phyloP scores from a whole-genome alignment of 208 protist genomes.

The Wallacemonas collosoma region DNA sequence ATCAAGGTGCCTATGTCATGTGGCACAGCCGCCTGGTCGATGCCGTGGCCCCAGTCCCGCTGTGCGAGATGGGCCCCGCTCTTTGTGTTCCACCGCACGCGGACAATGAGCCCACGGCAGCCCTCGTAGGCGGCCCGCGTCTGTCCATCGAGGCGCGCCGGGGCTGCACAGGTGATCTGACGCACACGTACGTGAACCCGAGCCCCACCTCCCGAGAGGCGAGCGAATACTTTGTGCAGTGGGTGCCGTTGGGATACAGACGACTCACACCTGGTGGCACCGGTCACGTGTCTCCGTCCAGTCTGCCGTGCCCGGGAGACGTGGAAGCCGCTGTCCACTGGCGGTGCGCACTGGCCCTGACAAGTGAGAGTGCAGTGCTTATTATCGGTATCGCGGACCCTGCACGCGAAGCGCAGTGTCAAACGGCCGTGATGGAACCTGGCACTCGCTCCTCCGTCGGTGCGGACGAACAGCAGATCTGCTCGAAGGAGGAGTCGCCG shows the following conservation, averaged over 20 bases:
- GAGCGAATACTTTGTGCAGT: slow-evolving; percentile 47
- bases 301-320: slow-evolving; percentile 40
- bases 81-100: slow-evolving; percentile 29
- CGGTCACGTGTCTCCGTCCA: slow-evolving; percentile 34
- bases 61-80: slow-evolving; percentile 57
- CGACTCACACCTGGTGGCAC: slow-evolving; percentile 19
- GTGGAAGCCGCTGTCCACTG: slow-evolving; percentile 38
- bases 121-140: slow-evolving; percentile 48
- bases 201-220: neutral
- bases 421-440: neutral
- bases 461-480: neutral
- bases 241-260: slow-evolving; percentile 48
- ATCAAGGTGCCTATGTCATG: slow-evolving; percentile 40
- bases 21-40: slow-evolving; percentile 35
- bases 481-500: neutral
- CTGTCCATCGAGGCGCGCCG: slow-evolving; percentile 40
- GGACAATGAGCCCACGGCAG: slow-evolving; percentile 22
- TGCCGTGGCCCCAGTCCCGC: slow-evolving; percentile 34
- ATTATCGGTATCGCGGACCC: neutral
- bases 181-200: slow-evolving; percentile 33
- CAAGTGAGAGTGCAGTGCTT: neutral
- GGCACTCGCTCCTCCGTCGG: slow-evolving; percentile 12
- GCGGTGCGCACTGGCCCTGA: slow-evolving; percentile 26
- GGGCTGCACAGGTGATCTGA: slow-evolving; percentile 42
- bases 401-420: neutral